Evolutionary conservation across 192 early-diverging fungal genomes (phyloP), one percentile per base, ranked within the genome.

Genomic region (Phlyctochytrium arcticum): DNA sequence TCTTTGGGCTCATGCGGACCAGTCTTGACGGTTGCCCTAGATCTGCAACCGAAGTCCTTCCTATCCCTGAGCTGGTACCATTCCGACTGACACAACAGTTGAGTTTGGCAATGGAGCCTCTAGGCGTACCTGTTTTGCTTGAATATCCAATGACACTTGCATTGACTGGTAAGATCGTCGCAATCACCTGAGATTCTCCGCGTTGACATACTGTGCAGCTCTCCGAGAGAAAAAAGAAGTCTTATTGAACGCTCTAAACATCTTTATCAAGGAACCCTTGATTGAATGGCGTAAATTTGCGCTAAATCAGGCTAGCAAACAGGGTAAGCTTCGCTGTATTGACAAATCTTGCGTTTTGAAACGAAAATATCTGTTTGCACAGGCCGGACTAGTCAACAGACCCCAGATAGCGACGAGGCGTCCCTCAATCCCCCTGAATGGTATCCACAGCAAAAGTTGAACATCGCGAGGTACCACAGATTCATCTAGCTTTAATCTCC

Each of bases 181-280:
- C 2, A 10, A 57, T 57, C 2, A 1, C 31, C n/a, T 17, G n/a
- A 10, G 30, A 17, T 33, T 35, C 9, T 23, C 29, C 36, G 24
- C 32, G 27, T 33, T 17, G 35, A n/a, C 33, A 73, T 23, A 26
- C 33, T 21, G 44, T 65, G 24, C 47, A 85, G 89, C 82, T 0
- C 62, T 91, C 27, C 81, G 81, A 48, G 67, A 73, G 10, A 74
- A 76, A 26, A 84, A 83, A 54, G 85, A 89, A 5, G 72, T 82
- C 1, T 68, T 92, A 7, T 26, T 91, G 55, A 92, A 91, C 56
- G 84, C 82, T 0, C 83, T 92, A 78, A 82, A 90, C 65, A 83
- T 92, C 17, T 92, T 92, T 69, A 80, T 89, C 31, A 89, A 92
- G 57, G 90, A 92, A 48, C 90, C 90, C 2, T 62, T 91, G n/a